These are phyloP conservation scores for Calonectria hawksworthii DNA, from an alignment of 2,329 filamentous ascomycete species.

Conservation along the genomic window DNA sequence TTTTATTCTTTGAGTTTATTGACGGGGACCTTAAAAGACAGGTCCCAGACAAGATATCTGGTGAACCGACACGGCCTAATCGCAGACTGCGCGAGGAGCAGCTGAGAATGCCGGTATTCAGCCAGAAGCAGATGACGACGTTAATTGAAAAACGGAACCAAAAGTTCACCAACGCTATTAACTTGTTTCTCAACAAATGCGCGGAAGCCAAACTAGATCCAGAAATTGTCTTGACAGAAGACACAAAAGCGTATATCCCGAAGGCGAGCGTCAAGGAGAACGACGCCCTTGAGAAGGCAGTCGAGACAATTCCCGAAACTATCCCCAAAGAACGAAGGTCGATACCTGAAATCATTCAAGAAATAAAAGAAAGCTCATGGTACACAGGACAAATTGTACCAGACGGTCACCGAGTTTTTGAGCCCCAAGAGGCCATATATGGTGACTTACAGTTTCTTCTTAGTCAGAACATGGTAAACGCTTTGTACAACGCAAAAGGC, in stretches of 20 bases:
- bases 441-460: slow-evolving; percentile 88
- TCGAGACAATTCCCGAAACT: slow-evolving; percentile 70
- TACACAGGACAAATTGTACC: slow-evolving; percentile 95
- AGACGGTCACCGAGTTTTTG: slow-evolving; percentile 91
- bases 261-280: slow-evolving; percentile 61
- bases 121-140: slow-evolving; percentile 90
- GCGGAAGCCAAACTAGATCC: slow-evolving; percentile 75
- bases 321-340: slow-evolving; percentile 86
- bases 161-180: slow-evolving; percentile 85
- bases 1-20: slow-evolving; percentile 91
- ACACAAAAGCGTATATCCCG: slow-evolving; percentile 74
- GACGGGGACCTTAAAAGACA: slow-evolving; percentile 92
- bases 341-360: slow-evolving; percentile 86
- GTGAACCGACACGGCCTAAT: slow-evolving; percentile 77
- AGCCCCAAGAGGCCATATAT: slow-evolving; percentile 84
- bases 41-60: slow-evolving; percentile 79
- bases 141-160: slow-evolving; percentile 91
- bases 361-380: slow-evolving; percentile 87
- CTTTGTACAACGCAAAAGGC: slow-evolving; percentile 89
- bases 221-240: slow-evolving; percentile 72
- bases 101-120: slow-evolving; percentile 91
- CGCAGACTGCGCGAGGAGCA: slow-evolving; percentile 82
- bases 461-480: slow-evolving; percentile 94
- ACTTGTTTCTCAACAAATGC: slow-evolving; percentile 82
- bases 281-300: slow-evolving; percentile 46